Conservation (phyloP, 345 rosid species). For the Tarenaya hassleriana region DNA sequence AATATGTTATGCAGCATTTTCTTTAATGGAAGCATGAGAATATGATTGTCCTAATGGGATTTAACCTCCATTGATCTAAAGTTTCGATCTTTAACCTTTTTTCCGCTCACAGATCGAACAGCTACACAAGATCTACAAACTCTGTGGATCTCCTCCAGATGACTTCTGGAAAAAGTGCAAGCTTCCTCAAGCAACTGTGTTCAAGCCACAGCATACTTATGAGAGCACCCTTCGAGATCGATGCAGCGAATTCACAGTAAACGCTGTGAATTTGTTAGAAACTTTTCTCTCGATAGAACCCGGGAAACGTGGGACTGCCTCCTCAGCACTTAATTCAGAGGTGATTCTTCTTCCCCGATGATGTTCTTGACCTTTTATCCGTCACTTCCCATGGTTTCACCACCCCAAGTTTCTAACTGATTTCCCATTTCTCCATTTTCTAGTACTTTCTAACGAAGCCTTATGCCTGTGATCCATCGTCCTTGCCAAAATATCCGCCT, state of each 20-base stretch:
- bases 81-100: background rate
- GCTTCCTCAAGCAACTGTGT: slow-evolving; percentile 54
- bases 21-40: too few relatives aligned
- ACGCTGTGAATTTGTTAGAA: slow-evolving; percentile 45
- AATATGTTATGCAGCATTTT: background rate
- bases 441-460: slow-evolving; percentile 62
- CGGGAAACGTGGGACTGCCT: slow-evolving; percentile 65
- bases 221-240: slow-evolving; percentile 46
- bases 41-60: too few relatives aligned
- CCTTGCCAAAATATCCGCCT: slow-evolving; percentile 68
- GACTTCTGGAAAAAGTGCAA: slow-evolving; percentile 50
- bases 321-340: slow-evolving; percentile 56
- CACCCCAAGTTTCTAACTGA: slow-evolving; percentile 8
- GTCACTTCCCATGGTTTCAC: background rate
- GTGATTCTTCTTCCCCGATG: slow-evolving; percentile 25
- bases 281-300: slow-evolving; percentile 60
- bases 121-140: slow-evolving; percentile 65
- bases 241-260: slow-evolving; percentile 41
- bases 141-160: slow-evolving; percentile 73
- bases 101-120: slow-evolving; percentile 53
- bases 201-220: slow-evolving; percentile 52
- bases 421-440: background rate
- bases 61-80: too few relatives aligned
- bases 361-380: background rate
- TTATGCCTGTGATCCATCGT: slow-evolving; percentile 60